These are phyloP conservation scores for Botrytis tulipae DNA, from an alignment of 2,329 filamentous ascomycete genomes.

Conservation along the genomic window DNA sequence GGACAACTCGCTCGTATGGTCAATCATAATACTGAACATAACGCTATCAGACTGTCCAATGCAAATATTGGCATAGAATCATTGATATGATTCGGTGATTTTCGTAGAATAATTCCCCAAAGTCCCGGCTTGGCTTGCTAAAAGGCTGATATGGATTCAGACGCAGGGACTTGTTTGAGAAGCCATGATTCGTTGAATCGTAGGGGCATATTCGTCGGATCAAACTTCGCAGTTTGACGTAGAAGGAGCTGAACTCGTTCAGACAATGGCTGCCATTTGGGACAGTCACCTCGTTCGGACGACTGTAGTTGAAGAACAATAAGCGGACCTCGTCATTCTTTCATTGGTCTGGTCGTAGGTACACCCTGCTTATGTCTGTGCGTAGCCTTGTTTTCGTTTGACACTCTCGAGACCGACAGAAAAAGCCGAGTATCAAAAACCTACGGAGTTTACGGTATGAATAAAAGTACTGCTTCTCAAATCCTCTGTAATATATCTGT, in stretches of 20 bases:
- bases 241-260: not conserved
- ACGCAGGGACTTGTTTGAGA: not conserved
- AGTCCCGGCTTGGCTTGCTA: not conserved
- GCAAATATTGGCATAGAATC: not conserved
- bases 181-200: not conserved
- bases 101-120: not conserved
- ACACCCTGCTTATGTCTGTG: not conserved
- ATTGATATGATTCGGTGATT: not conserved
- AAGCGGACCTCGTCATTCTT: not conserved
- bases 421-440: no score
- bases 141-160: not conserved
- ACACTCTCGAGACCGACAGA: not conserved
- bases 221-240: not conserved
- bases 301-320: not conserved
- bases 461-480: no score
- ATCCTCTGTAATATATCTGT: no score
- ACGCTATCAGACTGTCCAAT: not conserved
- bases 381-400: not conserved
- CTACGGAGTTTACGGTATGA: no score
- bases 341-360: not conserved
- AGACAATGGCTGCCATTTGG: not conserved
- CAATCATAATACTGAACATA: not conserved
- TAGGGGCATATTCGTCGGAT: not conserved
- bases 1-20: not conserved
- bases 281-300: not conserved